phyloP scores from a whole-genome alignment of 345 rosid species.

The Corchorus capsularis region DNA sequence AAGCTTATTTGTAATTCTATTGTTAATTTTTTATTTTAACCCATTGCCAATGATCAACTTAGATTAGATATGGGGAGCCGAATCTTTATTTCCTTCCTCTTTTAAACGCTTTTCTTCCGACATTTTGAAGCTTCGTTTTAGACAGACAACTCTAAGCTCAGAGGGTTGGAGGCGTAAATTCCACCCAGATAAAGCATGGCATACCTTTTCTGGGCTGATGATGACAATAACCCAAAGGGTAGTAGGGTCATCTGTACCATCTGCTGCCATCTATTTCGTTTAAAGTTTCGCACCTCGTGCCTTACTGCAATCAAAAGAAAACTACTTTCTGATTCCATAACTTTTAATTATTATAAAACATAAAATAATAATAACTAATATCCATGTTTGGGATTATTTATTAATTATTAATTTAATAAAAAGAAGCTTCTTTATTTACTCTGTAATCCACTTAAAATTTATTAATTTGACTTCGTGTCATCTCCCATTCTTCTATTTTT shows the following conservation, averaged over 20 bases:
- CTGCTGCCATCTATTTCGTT: background rate
- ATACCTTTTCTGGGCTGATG: background rate
- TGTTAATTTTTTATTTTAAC: background rate
- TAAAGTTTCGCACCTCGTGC: constrained; percentile 11
- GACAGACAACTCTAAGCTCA: background rate
- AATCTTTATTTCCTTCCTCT: background rate
- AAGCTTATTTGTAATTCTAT: too few species aligned
- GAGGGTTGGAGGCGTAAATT: background rate
- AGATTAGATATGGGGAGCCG: background rate
- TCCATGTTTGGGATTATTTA: constrained; percentile 5
- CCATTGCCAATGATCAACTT: background rate
- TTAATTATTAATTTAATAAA: background rate
- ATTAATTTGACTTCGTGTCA: constrained; percentile 10
- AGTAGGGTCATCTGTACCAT: constrained; percentile 14
- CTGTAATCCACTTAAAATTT: background rate
- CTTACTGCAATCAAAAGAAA: constrained; percentile 24
- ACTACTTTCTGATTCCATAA: constrained; percentile 3
- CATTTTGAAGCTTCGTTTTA: background rate
- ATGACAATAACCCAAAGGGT: background rate
- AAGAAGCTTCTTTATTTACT: constrained; percentile 21
- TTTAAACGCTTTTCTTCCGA: background rate
- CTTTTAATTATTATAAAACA: background rate
- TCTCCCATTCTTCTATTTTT: constrained; percentile 18
- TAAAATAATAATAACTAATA: background rate
- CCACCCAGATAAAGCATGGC: background rate